A percentile compares a stretch with the other conserved stretches of the same genome.
Conservation (phyloP, 352 stramenopile species). For the Paralagenidium karlingii region DNA sequence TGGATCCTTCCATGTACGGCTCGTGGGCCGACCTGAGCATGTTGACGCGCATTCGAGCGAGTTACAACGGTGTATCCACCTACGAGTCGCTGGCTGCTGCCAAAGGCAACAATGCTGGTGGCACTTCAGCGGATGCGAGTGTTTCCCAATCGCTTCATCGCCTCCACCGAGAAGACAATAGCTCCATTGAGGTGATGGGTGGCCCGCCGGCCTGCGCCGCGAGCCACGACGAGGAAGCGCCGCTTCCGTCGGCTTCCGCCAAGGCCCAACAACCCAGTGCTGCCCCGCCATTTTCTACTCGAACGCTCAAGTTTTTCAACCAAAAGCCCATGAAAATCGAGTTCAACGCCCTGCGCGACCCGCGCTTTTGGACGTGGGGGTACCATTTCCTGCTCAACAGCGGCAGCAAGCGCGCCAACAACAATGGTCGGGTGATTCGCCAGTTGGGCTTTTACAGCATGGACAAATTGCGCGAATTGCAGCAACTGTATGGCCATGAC, state of each 20-base stretch:
- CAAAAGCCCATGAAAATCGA: slow-evolving; percentile 80
- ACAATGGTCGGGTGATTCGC: slow-evolving; percentile 67
- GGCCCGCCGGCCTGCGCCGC: background rate
- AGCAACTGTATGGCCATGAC: slow-evolving; percentile 60
- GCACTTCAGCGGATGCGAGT: too few relatives aligned
- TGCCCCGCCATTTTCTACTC: too few relatives aligned
- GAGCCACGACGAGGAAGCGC: background rate
- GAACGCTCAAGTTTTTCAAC: too few relatives aligned
- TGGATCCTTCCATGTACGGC: slow-evolving; percentile 70
- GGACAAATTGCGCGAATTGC: slow-evolving; percentile 68
- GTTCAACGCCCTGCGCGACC: slow-evolving; percentile 63
- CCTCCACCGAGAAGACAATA: background rate
- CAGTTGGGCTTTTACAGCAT: slow-evolving; percentile 81
- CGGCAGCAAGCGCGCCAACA: slow-evolving; percentile 59
- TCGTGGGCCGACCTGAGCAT: slow-evolving; percentile 68
- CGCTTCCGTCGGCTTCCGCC: background rate
- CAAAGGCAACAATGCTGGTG: background rate
- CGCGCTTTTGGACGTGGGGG: slow-evolving; percentile 82
- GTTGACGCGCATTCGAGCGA: slow-evolving; percentile 6
- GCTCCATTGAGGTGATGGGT: background rate
- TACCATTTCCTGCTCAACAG: slow-evolving; percentile 76
- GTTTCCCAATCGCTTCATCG: too few relatives aligned
- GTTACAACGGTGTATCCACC: background rate
- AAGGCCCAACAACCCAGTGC: slow-evolving; percentile 4
- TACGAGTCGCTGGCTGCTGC: background rate